Conservation (phyloP, 2,329 filamentous ascomycete species). For the Clarireedia monteithiana region DNA sequence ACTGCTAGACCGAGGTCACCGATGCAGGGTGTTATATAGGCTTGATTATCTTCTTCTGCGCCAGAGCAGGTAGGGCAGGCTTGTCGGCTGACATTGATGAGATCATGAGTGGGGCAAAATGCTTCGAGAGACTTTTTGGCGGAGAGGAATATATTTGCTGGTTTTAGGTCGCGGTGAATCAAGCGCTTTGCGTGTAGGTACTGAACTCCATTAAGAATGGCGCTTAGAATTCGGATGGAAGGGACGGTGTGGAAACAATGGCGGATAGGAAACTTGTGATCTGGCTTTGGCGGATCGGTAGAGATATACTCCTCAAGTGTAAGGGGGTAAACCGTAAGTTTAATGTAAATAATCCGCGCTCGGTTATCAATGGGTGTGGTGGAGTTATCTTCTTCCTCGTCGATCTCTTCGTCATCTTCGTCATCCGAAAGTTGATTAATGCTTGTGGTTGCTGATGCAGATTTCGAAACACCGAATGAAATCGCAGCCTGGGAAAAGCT, state of each 20-base stretch:
- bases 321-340: constrained; percentile 56
- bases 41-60: constrained; percentile 13
- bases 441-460: neutral
- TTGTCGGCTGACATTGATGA: constrained; percentile 34
- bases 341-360: constrained; percentile 25
- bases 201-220: constrained; percentile 54
- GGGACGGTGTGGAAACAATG: constrained; percentile 57
- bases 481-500: neutral
- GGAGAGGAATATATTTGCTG: constrained; percentile 59
- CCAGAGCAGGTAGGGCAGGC: constrained; percentile 33
- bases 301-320: constrained; percentile 53
- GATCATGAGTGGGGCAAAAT: constrained; percentile 30
- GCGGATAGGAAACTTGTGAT: constrained; percentile 20
- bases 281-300: constrained; percentile 23
- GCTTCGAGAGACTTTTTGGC: constrained; percentile 30
- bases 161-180: constrained; percentile 61
- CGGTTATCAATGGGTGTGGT: neutral
- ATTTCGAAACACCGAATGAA: neutral
- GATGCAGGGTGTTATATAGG: constrained; percentile 51
- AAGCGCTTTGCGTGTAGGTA: constrained; percentile 55
- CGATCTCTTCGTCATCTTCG: neutral
- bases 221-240: constrained; percentile 48
- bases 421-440: neutral
- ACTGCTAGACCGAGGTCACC: constrained; percentile 62
- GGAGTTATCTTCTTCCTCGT: neutral